Base-by-base conservation (phyloP, 2,329 filamentous ascomycete species). In the Cordyceps cicadae region DNA sequence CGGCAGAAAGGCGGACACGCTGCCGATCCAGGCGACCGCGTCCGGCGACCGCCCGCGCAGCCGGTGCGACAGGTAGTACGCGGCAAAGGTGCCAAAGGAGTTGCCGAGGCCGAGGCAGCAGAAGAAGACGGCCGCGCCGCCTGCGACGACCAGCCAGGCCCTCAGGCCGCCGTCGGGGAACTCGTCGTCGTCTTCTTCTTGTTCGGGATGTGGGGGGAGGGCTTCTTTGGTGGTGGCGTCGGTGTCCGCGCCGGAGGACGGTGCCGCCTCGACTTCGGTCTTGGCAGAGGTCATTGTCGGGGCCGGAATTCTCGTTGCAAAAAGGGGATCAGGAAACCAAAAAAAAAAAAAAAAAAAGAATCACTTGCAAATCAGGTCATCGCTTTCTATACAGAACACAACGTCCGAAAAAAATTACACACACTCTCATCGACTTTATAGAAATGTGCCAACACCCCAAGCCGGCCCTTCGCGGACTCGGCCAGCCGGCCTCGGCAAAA, bases 1-100 rank as follows among this genome's bases (percentile, higher is more conserved):
- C 3, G 67, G 67, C 4, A 69, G 58, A 5, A 69, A 69, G 0
- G 65, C 65, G 7, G 68, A 65, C 5, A 69, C 58, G 1, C 64
- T 65, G 0, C 67, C 68, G 1, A 69, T 69, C 68, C 68, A 70
- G 6, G 68, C 67, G 41, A 69, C 67, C 0, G 68, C 62, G 55
- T 69, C 66, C 1, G 68, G 63, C 2, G 64, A 65, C 29, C 64
- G 61, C 8, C 65, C 61, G 0, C 55, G 62, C 45, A 70, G 63
- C 46, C 68, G 67, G 43, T 69, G 62, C 26, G 62, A 62, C 62
- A 67, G 67, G 61, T 70, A 69, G 29, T 69, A 65, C 19, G 60
- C 68, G 19, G 68, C 66, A 58, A 70, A 70, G 11, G 69, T 66
- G 11, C 68, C 66, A 51, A 69, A 69, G 5, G 64, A 64, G 58